Conservation (phyloP, 2,329 filamentous ascomycete species). For the Alternaria sp. region DNA sequence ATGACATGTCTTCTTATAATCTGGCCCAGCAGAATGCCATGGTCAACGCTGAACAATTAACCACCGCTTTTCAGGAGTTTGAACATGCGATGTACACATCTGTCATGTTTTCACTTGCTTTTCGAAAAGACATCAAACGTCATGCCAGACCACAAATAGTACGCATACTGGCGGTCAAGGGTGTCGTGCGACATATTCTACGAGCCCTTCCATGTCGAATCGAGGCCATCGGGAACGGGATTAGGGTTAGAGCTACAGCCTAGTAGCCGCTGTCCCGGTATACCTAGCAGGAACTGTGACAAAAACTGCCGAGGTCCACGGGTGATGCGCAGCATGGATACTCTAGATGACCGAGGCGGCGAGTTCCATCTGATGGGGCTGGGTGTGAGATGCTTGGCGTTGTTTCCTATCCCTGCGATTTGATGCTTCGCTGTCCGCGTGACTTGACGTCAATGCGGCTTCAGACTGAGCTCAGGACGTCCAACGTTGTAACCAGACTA, state of each 20-base stretch:
- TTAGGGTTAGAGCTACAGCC: conserved; percentile 19
- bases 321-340: conserved; percentile 8
- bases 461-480: not conserved
- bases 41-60: not conserved
- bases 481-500: not conserved
- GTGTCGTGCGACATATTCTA: conserved; percentile 7
- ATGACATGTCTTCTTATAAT: conserved; percentile 4
- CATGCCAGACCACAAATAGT: conserved; percentile 25
- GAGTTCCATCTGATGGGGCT: not conserved
- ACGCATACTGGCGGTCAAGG: conserved; percentile 8
- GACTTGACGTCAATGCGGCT: not conserved
- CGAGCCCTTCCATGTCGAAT: conserved; percentile 14
- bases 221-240: conserved; percentile 8
- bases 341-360: not conserved
- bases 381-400: not conserved
- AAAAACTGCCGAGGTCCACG: conserved; percentile 1
- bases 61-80: not conserved
- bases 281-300: conserved; percentile 1
- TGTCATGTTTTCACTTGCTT: conserved; percentile 25
- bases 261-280: conserved; percentile 15
- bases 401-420: not conserved
- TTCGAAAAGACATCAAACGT: conserved; percentile 19
- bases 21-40: not conserved
- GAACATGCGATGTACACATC: not conserved
- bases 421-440: not conserved